These are phyloP conservation scores for Telopea speciosissima DNA, from an alignment of 177 flowering plant species.

Conservation along the genomic window DNA sequence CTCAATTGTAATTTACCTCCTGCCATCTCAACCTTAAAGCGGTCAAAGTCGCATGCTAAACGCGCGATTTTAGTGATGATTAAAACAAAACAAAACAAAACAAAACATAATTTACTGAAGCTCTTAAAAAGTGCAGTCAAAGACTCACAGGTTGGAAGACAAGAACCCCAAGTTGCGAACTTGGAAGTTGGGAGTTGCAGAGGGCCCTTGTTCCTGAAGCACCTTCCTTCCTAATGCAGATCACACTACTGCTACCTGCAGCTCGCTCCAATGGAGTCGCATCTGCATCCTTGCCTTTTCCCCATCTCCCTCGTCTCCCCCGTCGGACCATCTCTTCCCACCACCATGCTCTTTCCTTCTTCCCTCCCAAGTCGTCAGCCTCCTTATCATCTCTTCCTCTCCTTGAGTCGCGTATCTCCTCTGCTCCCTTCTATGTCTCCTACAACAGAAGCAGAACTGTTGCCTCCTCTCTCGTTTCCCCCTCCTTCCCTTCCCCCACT, in stretches of 20 bases:
- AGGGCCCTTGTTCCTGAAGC: background rate
- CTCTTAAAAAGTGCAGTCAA: no score
- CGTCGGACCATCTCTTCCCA: background rate
- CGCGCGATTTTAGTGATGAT: no score
- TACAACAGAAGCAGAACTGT: background rate
- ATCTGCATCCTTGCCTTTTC: background rate
- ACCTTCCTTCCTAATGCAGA: constrained; percentile 13
- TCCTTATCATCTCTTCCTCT: constrained; percentile 5
- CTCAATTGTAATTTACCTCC: no score
- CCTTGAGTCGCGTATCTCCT: background rate
- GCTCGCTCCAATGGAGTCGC: constrained; percentile 4
- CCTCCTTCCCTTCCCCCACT: constrained; percentile 9
- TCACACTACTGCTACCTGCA: constrained; percentile 15
- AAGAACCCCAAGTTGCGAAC: no score
- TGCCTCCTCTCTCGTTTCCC: constrained; percentile 5
- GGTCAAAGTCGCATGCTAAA: no score
- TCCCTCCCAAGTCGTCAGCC: constrained; percentile 1
- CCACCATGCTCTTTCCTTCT: background rate
- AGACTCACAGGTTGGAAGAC: no score
- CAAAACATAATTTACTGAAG: no score
- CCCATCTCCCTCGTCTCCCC: constrained; percentile 1
- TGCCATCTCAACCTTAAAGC: no score
- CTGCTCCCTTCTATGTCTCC: background rate
- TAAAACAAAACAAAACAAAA: no score
- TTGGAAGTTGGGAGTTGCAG: background rate